Conservation (phyloP, 306 rosid species). For the Medicago truncatula region DNA sequence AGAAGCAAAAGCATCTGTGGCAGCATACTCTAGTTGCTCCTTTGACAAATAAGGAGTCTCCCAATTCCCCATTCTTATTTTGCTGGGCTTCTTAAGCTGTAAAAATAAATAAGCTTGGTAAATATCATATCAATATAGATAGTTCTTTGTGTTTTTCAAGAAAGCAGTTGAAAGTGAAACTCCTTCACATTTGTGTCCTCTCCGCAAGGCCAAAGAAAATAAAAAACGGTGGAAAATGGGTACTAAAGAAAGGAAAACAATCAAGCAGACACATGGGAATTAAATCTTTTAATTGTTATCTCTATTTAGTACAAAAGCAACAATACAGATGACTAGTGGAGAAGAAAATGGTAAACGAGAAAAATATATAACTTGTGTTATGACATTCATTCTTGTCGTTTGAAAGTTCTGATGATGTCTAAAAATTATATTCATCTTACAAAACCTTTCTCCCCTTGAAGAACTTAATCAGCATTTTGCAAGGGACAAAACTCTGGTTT, state of each 20-base stretch:
- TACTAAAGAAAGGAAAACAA: not conserved
- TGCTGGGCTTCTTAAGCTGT: conserved; percentile 78
- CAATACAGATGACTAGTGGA: not conserved
- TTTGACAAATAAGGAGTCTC: conserved; percentile 65
- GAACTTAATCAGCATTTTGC: conserved; percentile 6
- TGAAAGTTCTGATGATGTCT: conserved; percentile 22
- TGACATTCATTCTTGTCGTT: conserved; percentile 23
- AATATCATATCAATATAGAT: conserved; percentile 4
- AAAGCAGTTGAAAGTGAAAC: conserved; percentile 18
- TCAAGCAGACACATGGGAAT: conserved; percentile 15
- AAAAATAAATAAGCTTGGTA: conserved; percentile 37
- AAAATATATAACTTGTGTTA: not conserved
- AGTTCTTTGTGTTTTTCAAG: conserved; percentile 22
- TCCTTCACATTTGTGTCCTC: not conserved
- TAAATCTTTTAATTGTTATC: conserved; percentile 14
- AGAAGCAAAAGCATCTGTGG: conserved; percentile 88
- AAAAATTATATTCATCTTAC: conserved; percentile 11
- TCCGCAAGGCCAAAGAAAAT: not conserved
- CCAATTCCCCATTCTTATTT: conserved; percentile 83
- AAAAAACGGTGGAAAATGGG: not conserved
- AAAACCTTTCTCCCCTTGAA: conserved; percentile 1
- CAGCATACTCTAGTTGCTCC: conserved; percentile 82
- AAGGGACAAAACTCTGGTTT: not conserved
- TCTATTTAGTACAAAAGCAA: not conserved
- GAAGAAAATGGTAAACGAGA: conserved; percentile 23